Percentiles rank a stretch among this genome's conserved stretches.
Evolutionary conservation across 805 yeast genomes (phyloP).

Genomic region (Metschnikowia gelsemii): DNA sequence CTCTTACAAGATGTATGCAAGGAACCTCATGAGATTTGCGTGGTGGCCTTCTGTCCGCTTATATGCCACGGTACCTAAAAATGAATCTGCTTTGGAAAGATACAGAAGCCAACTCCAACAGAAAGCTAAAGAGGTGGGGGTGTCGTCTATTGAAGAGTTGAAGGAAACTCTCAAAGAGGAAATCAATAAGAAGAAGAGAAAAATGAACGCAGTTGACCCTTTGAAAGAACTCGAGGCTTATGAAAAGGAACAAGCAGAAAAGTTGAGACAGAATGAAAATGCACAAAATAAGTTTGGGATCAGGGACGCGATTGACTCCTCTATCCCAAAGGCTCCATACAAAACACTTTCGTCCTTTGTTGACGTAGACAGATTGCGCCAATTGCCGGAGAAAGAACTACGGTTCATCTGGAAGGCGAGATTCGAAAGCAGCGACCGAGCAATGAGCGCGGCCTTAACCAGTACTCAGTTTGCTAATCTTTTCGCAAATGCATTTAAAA

Average conservation of each 20-base stretch:
- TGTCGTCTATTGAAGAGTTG: constrained; percentile 53
- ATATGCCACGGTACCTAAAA: constrained; percentile 8
- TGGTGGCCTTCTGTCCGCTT: constrained; percentile 4
- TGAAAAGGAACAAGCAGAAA: constrained; percentile 40
- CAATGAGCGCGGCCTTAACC: constrained; percentile 65
- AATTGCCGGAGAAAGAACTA: constrained; percentile 59
- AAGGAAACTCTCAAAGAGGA: constrained; percentile 60
- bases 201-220: constrained; percentile 66
- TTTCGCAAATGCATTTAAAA: constrained; percentile 60
- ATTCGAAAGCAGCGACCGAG: constrained; percentile 58
- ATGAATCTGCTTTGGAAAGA: constrained; percentile 11
- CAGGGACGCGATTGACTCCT: constrained; percentile 35
- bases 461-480: constrained; percentile 60
- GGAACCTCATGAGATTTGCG: constrained; percentile 1
- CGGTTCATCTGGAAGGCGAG: constrained; percentile 89
- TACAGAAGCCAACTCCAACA: constrained; percentile 36
- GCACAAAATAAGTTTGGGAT: constrained; percentile 24
- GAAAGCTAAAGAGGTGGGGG: constrained; percentile 38
- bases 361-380: constrained; percentile 61
- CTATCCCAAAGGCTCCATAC: constrained; percentile 49
- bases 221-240: constrained; percentile 61
- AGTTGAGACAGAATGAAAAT: constrained; percentile 24
- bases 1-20: constrained; percentile 1
- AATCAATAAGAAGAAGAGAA: constrained; percentile 54
- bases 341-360: constrained; percentile 72